Evolutionary conservation across 2,329 filamentous ascomycete species (phyloP).

Genomic region (Exutisphaerella laricina): DNA sequence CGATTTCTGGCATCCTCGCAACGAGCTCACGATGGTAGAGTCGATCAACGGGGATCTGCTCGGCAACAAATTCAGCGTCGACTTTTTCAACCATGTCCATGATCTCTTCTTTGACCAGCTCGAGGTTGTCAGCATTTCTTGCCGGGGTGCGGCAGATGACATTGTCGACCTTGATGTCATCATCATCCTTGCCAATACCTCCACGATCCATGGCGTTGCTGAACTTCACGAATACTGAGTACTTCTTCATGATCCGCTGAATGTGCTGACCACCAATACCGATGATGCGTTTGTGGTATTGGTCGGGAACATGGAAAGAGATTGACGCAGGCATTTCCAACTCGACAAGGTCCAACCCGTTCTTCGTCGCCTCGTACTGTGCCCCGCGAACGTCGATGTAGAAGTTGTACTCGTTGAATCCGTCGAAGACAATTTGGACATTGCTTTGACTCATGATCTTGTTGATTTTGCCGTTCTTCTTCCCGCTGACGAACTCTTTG

Average conservation of each 20-base stretch:
- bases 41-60: constrained; percentile 88
- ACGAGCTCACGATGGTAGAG: constrained; percentile 94
- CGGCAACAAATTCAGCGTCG: constrained; percentile 93
- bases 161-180: constrained; percentile 98
- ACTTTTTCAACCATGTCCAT: constrained; percentile 99
- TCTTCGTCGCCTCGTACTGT: constrained; percentile 90
- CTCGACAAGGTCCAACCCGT: constrained; percentile 85
- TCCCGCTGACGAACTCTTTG: constrained; percentile 98
- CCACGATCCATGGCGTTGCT: constrained; percentile 98
- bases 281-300: constrained; percentile 99
- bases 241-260: constrained; percentile 99
- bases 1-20: constrained; percentile 78
- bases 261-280: constrained; percentile 98
- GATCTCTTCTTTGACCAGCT: constrained; percentile 97
- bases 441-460: constrained; percentile 99
- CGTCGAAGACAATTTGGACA: constrained; percentile 98
- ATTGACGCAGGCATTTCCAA: constrained; percentile 99
- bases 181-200: constrained; percentile 88
- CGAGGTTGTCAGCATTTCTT: constrained; percentile 91
- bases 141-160: constrained; percentile 97
- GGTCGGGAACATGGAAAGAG: constrained; percentile 97
- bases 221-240: constrained; percentile 99
- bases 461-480: constrained; percentile 99
- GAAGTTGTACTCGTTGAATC: constrained; percentile 99
- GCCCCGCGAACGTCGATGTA: constrained; percentile 95